These are phyloP conservation scores for Pterocarpus santalinus DNA, from an alignment of 306 rosid species.

Conservation along the genomic window DNA sequence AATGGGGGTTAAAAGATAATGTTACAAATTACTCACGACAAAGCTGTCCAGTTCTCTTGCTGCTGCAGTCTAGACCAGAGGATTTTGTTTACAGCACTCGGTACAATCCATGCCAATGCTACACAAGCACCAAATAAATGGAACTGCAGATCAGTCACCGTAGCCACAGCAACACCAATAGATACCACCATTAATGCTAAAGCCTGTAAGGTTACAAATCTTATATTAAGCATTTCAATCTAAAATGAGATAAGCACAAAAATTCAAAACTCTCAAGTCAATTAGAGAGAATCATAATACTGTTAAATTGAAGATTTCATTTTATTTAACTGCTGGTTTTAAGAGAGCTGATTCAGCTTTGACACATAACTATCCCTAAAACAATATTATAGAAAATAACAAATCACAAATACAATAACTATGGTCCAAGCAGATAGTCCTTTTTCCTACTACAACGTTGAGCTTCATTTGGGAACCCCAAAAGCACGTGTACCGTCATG, in stretches of 20 bases:
- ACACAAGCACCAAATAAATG: slow-evolving; percentile 82
- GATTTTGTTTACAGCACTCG: slow-evolving; percentile 87
- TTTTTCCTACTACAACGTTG: slow-evolving; percentile 5
- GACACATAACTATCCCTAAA: slow-evolving; percentile 1
- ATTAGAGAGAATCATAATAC: slow-evolving; percentile 6
- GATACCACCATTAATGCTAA: slow-evolving; percentile 75
- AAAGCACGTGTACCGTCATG: neutral
- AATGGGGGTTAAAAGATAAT: neutral
- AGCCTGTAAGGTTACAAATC: slow-evolving; percentile 61
- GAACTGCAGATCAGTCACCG: slow-evolving; percentile 88
- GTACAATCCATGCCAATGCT: slow-evolving; percentile 90
- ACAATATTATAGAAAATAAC: neutral
- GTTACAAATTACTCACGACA: slow-evolving; percentile 65
- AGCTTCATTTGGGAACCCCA: neutral
- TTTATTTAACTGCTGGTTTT: neutral
- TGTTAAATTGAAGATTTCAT: neutral
- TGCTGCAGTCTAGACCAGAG: slow-evolving; percentile 93
- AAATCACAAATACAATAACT: slow-evolving; percentile 12
- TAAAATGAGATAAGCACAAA: slow-evolving; percentile 10
- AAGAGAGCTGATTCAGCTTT: slow-evolving; percentile 12
- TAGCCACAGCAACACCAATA: slow-evolving; percentile 83
- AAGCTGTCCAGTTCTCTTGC: slow-evolving; percentile 90
- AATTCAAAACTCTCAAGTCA: neutral
- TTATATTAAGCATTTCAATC: slow-evolving; percentile 17
- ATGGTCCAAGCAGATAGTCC: neutral